A percentile compares a stretch with the other conserved stretches of the same genome.
Evolutionary conservation across 768 basidiomycete genomes (phyloP).

Genomic region (Lactifluus echinatus): DNA sequence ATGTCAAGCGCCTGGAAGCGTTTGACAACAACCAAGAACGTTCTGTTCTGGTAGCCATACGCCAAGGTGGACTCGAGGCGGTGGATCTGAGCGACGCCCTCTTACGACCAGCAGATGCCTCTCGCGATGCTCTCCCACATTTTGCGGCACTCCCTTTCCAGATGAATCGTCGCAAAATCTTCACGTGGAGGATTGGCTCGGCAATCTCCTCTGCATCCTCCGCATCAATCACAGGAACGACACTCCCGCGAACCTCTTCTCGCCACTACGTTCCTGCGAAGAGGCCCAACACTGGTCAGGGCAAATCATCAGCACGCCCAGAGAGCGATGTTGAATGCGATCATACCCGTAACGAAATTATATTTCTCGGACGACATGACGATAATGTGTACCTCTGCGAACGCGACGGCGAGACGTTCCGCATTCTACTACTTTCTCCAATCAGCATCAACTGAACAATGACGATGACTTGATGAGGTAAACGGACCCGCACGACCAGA

Average conservation of each 20-base stretch:
- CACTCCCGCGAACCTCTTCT: constrained; percentile 27
- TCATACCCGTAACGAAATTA: constrained; percentile 53
- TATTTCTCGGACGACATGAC: constrained; percentile 69
- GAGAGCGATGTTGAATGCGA: constrained; percentile 53
- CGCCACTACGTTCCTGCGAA: constrained; percentile 33
- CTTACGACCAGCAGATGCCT: constrained; percentile 71
- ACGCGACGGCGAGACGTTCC: constrained; percentile 61
- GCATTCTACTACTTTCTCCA: constrained; percentile 63
- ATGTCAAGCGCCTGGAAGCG: constrained; percentile 75
- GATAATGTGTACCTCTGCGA: constrained; percentile 80
- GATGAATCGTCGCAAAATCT: constrained; percentile 62
- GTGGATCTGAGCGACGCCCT: constrained; percentile 75
- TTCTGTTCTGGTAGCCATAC: constrained; percentile 75
- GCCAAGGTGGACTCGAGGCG: constrained; percentile 78
- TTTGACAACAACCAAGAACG: constrained; percentile 62
- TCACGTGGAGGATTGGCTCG: constrained; percentile 77
- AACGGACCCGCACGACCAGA: neutral
- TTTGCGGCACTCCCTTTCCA: constrained; percentile 54
- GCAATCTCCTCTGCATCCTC: constrained; percentile 31
- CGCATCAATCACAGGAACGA: neutral
- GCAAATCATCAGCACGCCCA: constrained; percentile 41
- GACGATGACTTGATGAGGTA: neutral
- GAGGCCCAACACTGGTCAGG: constrained; percentile 40
- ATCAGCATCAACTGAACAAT: constrained; percentile 18
- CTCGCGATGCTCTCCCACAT: constrained; percentile 61